Conservation (phyloP, 257 asterid species). For the Fraxinus quadrangulata region DNA sequence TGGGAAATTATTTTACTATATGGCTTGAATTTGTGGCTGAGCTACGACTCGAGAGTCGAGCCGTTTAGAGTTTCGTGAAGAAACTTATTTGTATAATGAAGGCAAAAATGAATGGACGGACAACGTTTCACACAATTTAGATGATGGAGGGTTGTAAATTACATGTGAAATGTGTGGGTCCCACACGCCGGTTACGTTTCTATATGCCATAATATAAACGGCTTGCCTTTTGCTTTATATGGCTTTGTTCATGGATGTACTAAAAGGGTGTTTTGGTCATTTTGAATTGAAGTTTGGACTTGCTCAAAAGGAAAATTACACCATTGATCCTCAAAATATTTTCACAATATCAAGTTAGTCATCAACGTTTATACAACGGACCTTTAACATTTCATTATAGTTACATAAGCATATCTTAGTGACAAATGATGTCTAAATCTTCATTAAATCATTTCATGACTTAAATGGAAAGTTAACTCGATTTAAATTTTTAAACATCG, state of each 20-base stretch:
- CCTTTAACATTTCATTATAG: neutral
- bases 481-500: too few species aligned
- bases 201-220: slow-evolving; percentile 26
- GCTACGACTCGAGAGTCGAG: neutral
- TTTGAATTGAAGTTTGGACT: neutral
- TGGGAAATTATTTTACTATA: neutral
- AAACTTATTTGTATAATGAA: neutral
- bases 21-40: slow-evolving; percentile 1
- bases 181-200: slow-evolving; percentile 39
- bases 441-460: too few species aligned
- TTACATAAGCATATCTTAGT: neutral
- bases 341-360: neutral
- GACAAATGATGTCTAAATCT: too few species aligned
- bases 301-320: neutral
- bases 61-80: slow-evolving; percentile 38
- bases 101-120: neutral
- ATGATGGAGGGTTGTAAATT: slow-evolving; percentile 36
- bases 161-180: slow-evolving; percentile 17
- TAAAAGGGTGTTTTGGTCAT: neutral
- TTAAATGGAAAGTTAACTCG: too few species aligned
- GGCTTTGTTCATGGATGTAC: neutral
- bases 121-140: slow-evolving; percentile 21
- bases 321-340: neutral
- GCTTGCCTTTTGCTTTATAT: slow-evolving; percentile 24
- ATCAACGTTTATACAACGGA: too few species aligned